Evolutionary conservation across 495 filamentous ascomycete genomes (phyloP).

Genomic region (Apiosordaria backusii): DNA sequence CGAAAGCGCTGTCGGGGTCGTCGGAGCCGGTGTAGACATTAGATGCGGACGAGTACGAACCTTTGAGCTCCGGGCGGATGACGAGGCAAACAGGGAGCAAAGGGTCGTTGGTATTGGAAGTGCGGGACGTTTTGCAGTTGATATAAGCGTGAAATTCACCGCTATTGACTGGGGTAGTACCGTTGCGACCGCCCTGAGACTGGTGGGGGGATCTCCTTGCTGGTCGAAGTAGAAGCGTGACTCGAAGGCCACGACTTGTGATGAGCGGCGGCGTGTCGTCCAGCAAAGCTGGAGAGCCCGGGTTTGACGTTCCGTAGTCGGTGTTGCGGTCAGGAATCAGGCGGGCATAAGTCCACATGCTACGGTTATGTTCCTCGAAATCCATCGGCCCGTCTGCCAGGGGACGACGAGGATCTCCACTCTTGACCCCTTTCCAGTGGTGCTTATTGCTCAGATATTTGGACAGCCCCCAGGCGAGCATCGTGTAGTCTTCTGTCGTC

Average conservation of each 20-base stretch:
- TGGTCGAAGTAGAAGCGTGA: slow-evolving; percentile 17
- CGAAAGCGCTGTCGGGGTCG: slow-evolving; percentile 23
- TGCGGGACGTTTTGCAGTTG: slow-evolving; percentile 21
- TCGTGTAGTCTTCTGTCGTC: slow-evolving; percentile 30
- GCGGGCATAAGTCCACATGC: slow-evolving; percentile 20
- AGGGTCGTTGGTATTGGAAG: not conserved
- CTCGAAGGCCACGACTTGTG: slow-evolving; percentile 24
- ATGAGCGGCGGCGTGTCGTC: slow-evolving; percentile 28
- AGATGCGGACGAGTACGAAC: not conserved
- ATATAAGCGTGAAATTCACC: slow-evolving; percentile 25
- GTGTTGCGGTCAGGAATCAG: slow-evolving; percentile 10
- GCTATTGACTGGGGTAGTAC: not conserved
- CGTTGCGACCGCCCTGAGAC: not conserved
- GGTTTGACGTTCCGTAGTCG: not conserved
- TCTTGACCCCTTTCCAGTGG: slow-evolving; percentile 18
- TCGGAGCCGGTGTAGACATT: slow-evolving; percentile 25
- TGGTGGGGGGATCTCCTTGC: not conserved
- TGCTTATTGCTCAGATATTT: slow-evolving; percentile 24
- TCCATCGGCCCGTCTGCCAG: slow-evolving; percentile 24
- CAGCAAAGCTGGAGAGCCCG: not conserved
- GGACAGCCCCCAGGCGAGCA: slow-evolving; percentile 30
- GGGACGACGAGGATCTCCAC: slow-evolving; percentile 14
- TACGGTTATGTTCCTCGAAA: slow-evolving; percentile 24
- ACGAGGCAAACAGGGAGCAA: slow-evolving; percentile 22
- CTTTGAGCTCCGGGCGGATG: slow-evolving; percentile 9